A percentile compares a stretch with the other conserved stretches of the same genome.
These are phyloP conservation scores for Tylopilus sp. DNA, from an alignment of 1,284 basidiomycete genomes.

Conservation along the genomic window DNA sequence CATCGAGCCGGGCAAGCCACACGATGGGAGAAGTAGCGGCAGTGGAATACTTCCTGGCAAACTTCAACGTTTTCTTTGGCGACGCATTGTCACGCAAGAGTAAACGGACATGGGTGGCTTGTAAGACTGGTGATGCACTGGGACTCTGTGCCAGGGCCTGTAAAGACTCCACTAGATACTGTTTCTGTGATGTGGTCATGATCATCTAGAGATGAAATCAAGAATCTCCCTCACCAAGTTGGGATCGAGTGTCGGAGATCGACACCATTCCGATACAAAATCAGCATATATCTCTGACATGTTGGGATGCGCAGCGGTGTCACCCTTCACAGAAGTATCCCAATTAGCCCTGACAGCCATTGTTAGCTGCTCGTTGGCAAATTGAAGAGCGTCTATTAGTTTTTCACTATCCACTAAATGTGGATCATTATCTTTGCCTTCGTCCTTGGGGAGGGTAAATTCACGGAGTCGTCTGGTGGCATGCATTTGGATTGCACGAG, in stretches of 20 bases:
- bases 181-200: slow-evolving; percentile 36
- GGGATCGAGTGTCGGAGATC: slow-evolving; percentile 45
- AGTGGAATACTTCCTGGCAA: slow-evolving; percentile 46
- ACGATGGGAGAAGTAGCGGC: slow-evolving; percentile 39
- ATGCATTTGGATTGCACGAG: slow-evolving; percentile 52
- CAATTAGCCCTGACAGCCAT: slow-evolving; percentile 29
- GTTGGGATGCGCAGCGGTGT: slow-evolving; percentile 27
- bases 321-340: not conserved
- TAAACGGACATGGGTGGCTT: slow-evolving; percentile 50
- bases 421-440: slow-evolving; percentile 9
- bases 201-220: not conserved
- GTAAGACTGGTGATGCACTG: slow-evolving; percentile 39
- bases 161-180: slow-evolving; percentile 55
- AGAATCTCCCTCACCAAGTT: slow-evolving; percentile 48
- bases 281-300: slow-evolving; percentile 51
- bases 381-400: slow-evolving; percentile 55
- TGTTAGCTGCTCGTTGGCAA: slow-evolving; percentile 58
- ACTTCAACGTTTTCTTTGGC: slow-evolving; percentile 41
- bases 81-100: slow-evolving; percentile 34
- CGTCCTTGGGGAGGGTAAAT: slow-evolving; percentile 10
- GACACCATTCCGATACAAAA: slow-evolving; percentile 60
- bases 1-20: slow-evolving; percentile 55
- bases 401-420: slow-evolving; percentile 38
- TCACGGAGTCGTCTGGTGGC: slow-evolving; percentile 46
- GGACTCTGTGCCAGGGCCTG: slow-evolving; percentile 42